Base-by-base conservation (phyloP, 2,329 filamentous ascomycete genomes). In the Incumbomyces delicatus region DNA sequence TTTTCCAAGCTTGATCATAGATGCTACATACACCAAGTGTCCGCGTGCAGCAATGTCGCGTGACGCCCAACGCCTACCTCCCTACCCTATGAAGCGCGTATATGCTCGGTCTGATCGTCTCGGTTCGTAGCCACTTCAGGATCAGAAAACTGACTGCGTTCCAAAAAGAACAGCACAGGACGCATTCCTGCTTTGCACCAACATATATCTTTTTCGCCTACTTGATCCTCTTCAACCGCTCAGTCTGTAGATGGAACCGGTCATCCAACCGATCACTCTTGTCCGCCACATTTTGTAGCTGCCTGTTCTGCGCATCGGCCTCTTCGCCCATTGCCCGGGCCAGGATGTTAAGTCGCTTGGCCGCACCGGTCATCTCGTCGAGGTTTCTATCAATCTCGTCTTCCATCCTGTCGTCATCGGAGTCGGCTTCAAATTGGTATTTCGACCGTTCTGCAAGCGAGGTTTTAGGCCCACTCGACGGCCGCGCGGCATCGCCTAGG, bases 391-490 rank as follows among this genome's bases (percentile, higher is more conserved):
- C 78, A 50, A 92, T 83, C 60, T 85, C 80, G 50, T 78, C 78
- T 39, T 87, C 80, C 69, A 86, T 81, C 46, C 74, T 73, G 43
- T 83, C 81, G 49, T 81, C 78, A 50, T 79, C 77, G 49, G 79
- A 81, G 50, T 86, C 82, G n/a, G 80, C 81, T 57, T 89, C 85
- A 53, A 92, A 82, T 54, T 85, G 81, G 58, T 84, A 92, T 62
- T 87, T 89, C 12, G 74, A 75, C 41, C 78, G 71, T 57, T 86
- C 81, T 1, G 76, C 75, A 41, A 80, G 67, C 54, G 64, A 76
- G 14, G 65, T 60, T 57, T 70, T 69, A 4, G 44, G 27, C 5
- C 4, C 5, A 30, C 29, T 34, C 10, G 74, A 72, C 44, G 74
- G 11, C 74, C 13, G 72, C 67, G 29, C 64, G 54, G 55, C 72